Conservation (phyloP, 1,139 yeast genomes). For the Nakaseomyces uthaithaninus region DNA sequence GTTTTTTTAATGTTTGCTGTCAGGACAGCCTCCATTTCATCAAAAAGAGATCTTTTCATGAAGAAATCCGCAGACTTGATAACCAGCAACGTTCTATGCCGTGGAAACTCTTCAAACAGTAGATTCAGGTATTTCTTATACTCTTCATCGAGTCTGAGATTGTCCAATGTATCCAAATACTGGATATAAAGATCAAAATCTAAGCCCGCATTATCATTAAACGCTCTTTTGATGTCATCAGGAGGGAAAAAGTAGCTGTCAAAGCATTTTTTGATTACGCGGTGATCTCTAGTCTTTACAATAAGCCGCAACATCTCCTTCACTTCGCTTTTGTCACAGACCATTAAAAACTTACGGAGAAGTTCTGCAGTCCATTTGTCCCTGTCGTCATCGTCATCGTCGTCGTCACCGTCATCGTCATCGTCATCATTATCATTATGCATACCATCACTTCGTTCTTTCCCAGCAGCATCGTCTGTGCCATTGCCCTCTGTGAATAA, state of each 20-base stretch:
- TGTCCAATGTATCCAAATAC: conserved; percentile 40
- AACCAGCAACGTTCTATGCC: conserved; percentile 48
- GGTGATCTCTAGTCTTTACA: conserved; percentile 25
- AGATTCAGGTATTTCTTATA: conserved; percentile 35
- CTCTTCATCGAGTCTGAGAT: conserved; percentile 17
- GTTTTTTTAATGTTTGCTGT: conserved; percentile 33
- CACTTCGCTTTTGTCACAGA: conserved; percentile 10
- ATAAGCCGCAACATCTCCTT: conserved; percentile 28
- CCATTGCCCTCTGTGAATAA: not conserved
- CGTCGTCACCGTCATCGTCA: conserved; percentile 12
- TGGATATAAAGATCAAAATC: conserved; percentile 40
- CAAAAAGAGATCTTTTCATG: conserved; percentile 34
- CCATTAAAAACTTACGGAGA: conserved; percentile 27
- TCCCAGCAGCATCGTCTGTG: conserved; percentile 25
- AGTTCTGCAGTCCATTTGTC: conserved; percentile 27
- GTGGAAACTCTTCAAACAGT: conserved; percentile 47
- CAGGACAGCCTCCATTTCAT: conserved; percentile 39
- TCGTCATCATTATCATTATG: conserved; percentile 9
- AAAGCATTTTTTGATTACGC: conserved; percentile 22
- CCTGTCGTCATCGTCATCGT: conserved; percentile 8
- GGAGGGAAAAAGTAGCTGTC: conserved; percentile 30
- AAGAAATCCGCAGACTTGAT: conserved; percentile 45
- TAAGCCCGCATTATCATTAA: conserved; percentile 32
- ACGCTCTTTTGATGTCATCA: conserved; percentile 29
- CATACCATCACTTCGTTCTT: too few relatives aligned